Conservation (phyloP, 2,329 filamentous ascomycete species). For the Clarireedia hainanense region DNA sequence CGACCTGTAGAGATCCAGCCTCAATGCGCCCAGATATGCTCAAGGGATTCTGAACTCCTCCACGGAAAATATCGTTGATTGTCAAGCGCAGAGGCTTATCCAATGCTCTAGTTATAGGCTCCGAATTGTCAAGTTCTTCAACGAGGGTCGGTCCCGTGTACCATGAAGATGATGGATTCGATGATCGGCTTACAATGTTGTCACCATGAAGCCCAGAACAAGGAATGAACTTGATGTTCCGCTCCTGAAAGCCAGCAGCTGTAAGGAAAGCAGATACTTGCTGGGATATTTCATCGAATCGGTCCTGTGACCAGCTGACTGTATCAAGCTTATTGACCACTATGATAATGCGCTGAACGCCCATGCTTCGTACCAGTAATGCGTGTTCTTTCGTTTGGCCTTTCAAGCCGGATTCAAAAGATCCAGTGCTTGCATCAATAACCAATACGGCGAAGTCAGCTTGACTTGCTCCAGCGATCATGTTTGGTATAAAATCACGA, state of each 20-base stretch:
- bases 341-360: constrained; percentile 79
- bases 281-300: constrained; percentile 78
- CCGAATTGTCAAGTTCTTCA: constrained; percentile 76
- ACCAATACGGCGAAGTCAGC: constrained; percentile 94
- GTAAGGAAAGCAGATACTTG: constrained; percentile 78
- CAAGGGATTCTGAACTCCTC: constrained; percentile 69
- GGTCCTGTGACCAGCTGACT: constrained; percentile 70
- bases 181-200: constrained; percentile 62
- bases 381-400: constrained; percentile 95
- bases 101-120: constrained; percentile 62
- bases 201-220: constrained; percentile 85
- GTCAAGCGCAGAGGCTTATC: constrained; percentile 78
- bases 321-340: constrained; percentile 94
- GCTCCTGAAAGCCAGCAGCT: constrained; percentile 71
- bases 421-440: constrained; percentile 82
- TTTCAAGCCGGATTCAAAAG: constrained; percentile 87
- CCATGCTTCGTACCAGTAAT: constrained; percentile 80
- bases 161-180: constrained; percentile 58
- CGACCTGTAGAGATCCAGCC: constrained; percentile 73
- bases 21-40: constrained; percentile 84
- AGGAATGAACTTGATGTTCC: constrained; percentile 79
- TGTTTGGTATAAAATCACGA: constrained; percentile 93
- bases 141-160: constrained; percentile 74
- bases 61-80: constrained; percentile 79
- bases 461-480: constrained; percentile 95